Conservation (phyloP, 2,329 filamentous ascomycete species). For the Epichloe sibirici region DNA sequence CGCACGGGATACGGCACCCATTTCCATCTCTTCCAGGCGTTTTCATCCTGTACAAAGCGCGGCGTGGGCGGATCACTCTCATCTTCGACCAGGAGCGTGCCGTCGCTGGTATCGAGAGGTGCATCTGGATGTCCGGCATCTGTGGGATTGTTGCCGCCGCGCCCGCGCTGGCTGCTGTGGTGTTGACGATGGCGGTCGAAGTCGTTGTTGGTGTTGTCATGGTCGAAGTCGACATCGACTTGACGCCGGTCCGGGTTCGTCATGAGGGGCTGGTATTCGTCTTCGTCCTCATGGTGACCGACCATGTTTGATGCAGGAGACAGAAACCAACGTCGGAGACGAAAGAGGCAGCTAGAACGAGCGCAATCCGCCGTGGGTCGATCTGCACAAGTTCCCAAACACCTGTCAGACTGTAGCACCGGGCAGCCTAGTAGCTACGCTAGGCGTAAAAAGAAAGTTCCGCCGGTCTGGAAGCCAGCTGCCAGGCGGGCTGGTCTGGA, state of each 20-base stretch:
- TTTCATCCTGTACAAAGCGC: slow-evolving; percentile 46
- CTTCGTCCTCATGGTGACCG: slow-evolving; percentile 19
- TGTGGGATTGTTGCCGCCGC: neutral
- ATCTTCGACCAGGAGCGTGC: slow-evolving; percentile 33
- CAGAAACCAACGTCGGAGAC: neutral
- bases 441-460: neutral
- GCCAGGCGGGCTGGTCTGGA: no score
- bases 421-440: no score
- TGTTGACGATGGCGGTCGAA: neutral
- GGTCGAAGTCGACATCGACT: slow-evolving; percentile 14
- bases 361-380: neutral
- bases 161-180: slow-evolving; percentile 6
- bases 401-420: neutral
- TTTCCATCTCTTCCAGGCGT: slow-evolving; percentile 33
- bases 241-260: slow-evolving; percentile 21
- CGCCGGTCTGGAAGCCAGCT: neutral
- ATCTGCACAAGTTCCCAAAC: no score
- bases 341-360: neutral
- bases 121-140: slow-evolving; percentile 28
- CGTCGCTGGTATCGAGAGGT: slow-evolving; percentile 23
- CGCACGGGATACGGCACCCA: slow-evolving; percentile 48
- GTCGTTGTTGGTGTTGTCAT: slow-evolving; percentile 2
- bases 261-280: slow-evolving; percentile 29
- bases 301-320: slow-evolving; percentile 17
- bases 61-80: slow-evolving; percentile 35